phyloP scores from a whole-genome alignment of 352 stramenopile genomes.

The Phytophthora sp. region DNA sequence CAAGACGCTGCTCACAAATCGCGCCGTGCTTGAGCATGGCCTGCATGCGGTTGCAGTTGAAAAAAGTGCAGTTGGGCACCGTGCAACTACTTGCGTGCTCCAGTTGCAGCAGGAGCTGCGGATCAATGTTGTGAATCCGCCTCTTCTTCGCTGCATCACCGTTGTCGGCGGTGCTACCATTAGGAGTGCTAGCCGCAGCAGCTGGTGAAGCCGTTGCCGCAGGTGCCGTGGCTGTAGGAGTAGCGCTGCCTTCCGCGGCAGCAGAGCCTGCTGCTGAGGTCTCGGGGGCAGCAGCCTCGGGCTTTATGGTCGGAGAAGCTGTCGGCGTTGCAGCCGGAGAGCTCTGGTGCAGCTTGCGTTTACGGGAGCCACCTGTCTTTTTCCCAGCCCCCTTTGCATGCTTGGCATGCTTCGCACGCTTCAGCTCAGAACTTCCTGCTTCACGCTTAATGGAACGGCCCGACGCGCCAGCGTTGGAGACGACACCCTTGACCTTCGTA shows the following conservation, averaged over 20 bases:
- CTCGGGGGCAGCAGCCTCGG: constrained; percentile 1
- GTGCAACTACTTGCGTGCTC: constrained; percentile 85
- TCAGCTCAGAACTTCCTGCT: constrained; percentile 47
- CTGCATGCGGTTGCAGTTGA: constrained; percentile 88
- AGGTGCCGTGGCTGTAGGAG: background rate
- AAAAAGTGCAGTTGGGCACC: constrained; percentile 74
- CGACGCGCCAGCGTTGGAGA: constrained; percentile 29
- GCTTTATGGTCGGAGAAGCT: constrained; percentile 2
- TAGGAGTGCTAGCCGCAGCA: constrained; percentile 4
- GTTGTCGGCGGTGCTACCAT: constrained; percentile 8
- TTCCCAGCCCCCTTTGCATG: constrained; percentile 25
- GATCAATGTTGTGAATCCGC: constrained; percentile 89
- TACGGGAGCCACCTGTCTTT: constrained; percentile 54
- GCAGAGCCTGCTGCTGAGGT: background rate
- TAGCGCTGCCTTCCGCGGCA: background rate
- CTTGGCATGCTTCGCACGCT: constrained; percentile 49
- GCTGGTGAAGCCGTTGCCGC: background rate
- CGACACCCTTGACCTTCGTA: constrained; percentile 39
- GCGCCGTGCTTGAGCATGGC: constrained; percentile 91
- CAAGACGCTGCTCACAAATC: constrained; percentile 82
- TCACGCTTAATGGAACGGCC: constrained; percentile 50
- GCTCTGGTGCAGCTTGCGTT: constrained; percentile 68
- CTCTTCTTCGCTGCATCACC: constrained; percentile 93
- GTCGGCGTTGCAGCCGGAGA: constrained; percentile 33
- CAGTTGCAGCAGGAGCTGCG: constrained; percentile 84